Evolutionary conservation across 768 basidiomycete species (phyloP).

Genomic region (Krasilnikovozyma curviuscula): DNA sequence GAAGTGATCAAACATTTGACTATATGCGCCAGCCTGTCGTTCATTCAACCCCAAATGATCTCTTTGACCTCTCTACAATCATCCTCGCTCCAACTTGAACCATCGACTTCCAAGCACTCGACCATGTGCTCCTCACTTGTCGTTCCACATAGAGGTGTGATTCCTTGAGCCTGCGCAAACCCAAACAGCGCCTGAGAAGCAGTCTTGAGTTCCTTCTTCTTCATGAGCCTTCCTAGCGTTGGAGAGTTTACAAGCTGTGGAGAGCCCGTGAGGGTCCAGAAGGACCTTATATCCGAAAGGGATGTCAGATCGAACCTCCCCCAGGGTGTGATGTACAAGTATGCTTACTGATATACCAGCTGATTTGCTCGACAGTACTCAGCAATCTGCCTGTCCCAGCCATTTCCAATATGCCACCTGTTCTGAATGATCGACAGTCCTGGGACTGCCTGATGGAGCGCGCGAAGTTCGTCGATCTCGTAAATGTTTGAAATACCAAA

Average conservation of each 20-base stretch:
- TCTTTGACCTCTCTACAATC: too few relatives aligned
- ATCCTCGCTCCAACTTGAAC: too few relatives aligned
- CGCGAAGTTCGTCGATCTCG: too few relatives aligned
- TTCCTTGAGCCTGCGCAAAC: constrained; percentile 44
- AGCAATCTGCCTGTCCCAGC: constrained; percentile 49
- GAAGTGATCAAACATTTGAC: too few relatives aligned
- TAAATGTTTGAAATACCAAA: too few relatives aligned
- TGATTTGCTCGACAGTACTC: constrained; percentile 43
- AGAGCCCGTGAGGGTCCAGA: constrained; percentile 27
- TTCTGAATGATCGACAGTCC: too few relatives aligned
- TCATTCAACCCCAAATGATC: too few relatives aligned
- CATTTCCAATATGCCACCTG: constrained; percentile 64
- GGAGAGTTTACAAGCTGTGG: too few relatives aligned
- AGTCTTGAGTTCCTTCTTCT: constrained; percentile 33
- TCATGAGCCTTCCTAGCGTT: constrained; percentile 33
- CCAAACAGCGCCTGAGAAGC: constrained; percentile 49
- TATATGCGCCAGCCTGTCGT: too few relatives aligned
- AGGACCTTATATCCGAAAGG: background rate
- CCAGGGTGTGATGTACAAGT: background rate
- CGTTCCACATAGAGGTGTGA: constrained; percentile 60
- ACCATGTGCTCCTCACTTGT: constrained; percentile 47
- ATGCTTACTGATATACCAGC: constrained; percentile 50
- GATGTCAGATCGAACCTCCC: background rate
- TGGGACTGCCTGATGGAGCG: too few relatives aligned
- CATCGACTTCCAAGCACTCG: constrained; percentile 36